phyloP scores from a whole-genome alignment of 768 basidiomycete species.

The Amyloporia xantha region DNA sequence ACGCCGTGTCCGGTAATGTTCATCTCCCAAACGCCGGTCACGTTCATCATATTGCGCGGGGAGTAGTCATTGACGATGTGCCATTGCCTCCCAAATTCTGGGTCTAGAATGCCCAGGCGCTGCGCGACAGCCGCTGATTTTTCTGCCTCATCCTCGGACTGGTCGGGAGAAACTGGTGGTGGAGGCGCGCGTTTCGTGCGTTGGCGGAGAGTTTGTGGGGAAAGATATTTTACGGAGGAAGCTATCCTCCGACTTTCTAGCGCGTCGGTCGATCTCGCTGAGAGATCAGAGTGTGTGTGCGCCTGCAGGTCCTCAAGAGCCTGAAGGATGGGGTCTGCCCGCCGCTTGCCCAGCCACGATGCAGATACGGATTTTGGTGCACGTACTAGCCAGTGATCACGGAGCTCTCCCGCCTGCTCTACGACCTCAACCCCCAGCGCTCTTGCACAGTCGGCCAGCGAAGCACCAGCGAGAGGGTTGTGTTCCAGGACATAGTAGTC shows the following conservation, averaged over 20 bases:
- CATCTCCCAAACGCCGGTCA: conserved; percentile 87
- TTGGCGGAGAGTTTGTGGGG: conserved; percentile 57
- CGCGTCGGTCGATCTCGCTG: conserved; percentile 36
- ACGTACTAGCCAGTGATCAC: conserved; percentile 79
- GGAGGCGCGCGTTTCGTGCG: conserved; percentile 74
- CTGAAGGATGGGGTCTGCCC: conserved; percentile 42
- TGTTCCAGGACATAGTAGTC: conserved; percentile 82
- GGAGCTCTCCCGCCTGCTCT: conserved; percentile 80
- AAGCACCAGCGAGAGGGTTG: conserved; percentile 42
- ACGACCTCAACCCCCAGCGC: conserved; percentile 78
- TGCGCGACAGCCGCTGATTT: conserved; percentile 44
- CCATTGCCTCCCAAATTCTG: conserved; percentile 84
- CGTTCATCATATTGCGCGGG: conserved; percentile 85
- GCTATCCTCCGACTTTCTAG: conserved; percentile 36
- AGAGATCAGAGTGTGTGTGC: conserved; percentile 16
- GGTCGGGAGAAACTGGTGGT: conserved; percentile 31
- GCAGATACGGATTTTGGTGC: conserved; percentile 31
- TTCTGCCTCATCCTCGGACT: conserved; percentile 22
- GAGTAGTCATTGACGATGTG: conserved; percentile 86
- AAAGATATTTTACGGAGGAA: conserved; percentile 52
- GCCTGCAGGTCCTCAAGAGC: conserved; percentile 40
- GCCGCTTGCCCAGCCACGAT: conserved; percentile 26
- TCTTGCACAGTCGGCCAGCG: conserved; percentile 52
- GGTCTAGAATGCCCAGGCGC: conserved; percentile 69
- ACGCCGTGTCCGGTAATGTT: conserved; percentile 85